Base-by-base conservation (phyloP, 257 asterid genomes). In the Forsythia viridissima region DNA sequence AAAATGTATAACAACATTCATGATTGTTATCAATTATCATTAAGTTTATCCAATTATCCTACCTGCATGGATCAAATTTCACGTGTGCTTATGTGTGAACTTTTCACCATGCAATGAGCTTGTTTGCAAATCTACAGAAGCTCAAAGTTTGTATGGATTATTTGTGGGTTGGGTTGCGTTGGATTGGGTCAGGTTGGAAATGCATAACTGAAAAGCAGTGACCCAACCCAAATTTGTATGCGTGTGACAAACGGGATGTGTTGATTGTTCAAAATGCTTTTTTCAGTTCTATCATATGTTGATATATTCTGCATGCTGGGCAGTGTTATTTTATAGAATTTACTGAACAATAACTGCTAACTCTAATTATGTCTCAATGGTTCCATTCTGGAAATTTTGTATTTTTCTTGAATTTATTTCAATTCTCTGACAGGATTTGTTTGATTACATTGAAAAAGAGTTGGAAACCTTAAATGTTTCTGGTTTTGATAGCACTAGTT, bases 401-500 rank as follows among this genome's bases (percentile, higher is more conserved):
- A 18, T 65, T 65, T 73, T 51, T n/a, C 51, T 76, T 65, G 72
- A 24, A 83, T 68, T 30, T 61, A 21, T 61, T 20, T 61, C 38
- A 20, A 20, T 80, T 72, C 44, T 80, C 77, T 75, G 74, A 51
- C 88, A 95, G 99, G 87, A 83, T 81, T 86, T 95, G 80, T 93
- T 92, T 86, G 92, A 90, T 72, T 88, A 82, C 52, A 84, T 93
- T 77, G 94, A 91, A 85, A 95, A 90, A 77, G 97, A 92, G 87
- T 85, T 89, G 86, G 97, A 93, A 42, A 83, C 83, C 76, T 77
- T 92, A 73, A 85, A 82, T 81, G 72, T 85, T 51, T 78, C 94
- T 81, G 90, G 85, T 68, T 75, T 80, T 61, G 75, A 82, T 79
- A 81, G 82, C 72, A 57, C 83, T 81, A 92, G 87, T 75, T 68